Evolutionary conservation across 805 yeast species (phyloP).

Genomic region (Kluyveromyces siamensis): DNA sequence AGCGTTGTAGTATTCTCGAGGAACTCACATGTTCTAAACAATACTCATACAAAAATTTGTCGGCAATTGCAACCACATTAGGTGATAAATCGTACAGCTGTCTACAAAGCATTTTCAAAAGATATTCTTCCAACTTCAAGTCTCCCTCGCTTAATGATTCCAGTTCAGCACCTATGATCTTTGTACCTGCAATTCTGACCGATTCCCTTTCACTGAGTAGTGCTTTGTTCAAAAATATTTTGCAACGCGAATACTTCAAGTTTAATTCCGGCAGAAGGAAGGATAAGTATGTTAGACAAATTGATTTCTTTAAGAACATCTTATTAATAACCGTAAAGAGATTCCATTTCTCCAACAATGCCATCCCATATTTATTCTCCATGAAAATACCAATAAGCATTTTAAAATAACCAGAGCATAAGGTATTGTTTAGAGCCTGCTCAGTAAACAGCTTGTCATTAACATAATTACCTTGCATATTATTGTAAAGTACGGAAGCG

Average conservation of each 20-base stretch:
- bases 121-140: conserved; percentile 6
- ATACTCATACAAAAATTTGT: conserved; percentile 43
- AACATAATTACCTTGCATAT: conserved; percentile 28
- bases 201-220: conserved; percentile 44
- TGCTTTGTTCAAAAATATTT: conserved; percentile 58
- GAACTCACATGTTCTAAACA: conserved; percentile 38
- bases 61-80: conserved; percentile 47
- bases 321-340: conserved; percentile 74
- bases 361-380: conserved; percentile 49
- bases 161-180: conserved; percentile 32
- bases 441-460: conserved; percentile 63
- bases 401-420: conserved; percentile 68
- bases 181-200: conserved; percentile 51
- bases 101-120: conserved; percentile 44
- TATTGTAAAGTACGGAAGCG: conserved; percentile 64
- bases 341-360: conserved; percentile 71
- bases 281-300: conserved; percentile 46
- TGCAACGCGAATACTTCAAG: conserved; percentile 50
- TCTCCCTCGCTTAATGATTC: conserved; percentile 7
- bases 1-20: conserved; percentile 14
- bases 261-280: conserved; percentile 55
- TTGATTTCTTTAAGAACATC: conserved; percentile 45
- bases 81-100: conserved; percentile 61
- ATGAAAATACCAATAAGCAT: conserved; percentile 64
- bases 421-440: conserved; percentile 48